Conservation (phyloP, 768 basidiomycete species). For the Amanita molliuscula region DNA sequence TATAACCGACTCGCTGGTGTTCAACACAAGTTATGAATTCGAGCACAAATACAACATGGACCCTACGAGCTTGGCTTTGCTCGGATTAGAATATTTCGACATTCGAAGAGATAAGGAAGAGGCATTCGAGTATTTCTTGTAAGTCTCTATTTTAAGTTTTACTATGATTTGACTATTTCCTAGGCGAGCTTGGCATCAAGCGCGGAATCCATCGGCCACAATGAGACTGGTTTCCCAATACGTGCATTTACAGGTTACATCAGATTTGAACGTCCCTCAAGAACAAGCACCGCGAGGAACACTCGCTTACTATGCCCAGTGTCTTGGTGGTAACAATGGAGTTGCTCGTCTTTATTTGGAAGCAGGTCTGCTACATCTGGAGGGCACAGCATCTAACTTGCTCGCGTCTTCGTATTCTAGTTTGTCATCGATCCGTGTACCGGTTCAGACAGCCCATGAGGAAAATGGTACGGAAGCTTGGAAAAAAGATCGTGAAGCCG, state of each 20-base stretch:
- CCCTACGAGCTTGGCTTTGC: slow-evolving; percentile 67
- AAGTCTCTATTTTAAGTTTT: slow-evolving; percentile 19
- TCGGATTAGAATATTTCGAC: slow-evolving; percentile 62
- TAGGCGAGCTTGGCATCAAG: slow-evolving; percentile 78
- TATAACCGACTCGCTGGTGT: slow-evolving; percentile 39
- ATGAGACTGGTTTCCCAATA: slow-evolving; percentile 73
- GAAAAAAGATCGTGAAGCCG: slow-evolving; percentile 64
- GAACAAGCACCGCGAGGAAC: slow-evolving; percentile 40
- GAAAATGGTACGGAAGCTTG: slow-evolving; percentile 61
- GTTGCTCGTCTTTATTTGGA: slow-evolving; percentile 71
- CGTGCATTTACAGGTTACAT: slow-evolving; percentile 44
- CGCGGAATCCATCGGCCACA: slow-evolving; percentile 63
- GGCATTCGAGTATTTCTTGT: slow-evolving; percentile 79
- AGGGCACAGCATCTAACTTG: slow-evolving; percentile 65
- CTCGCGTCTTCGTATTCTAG: slow-evolving; percentile 68
- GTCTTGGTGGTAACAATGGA: slow-evolving; percentile 55
- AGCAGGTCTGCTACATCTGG: slow-evolving; percentile 72
- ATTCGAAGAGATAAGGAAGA: slow-evolving; percentile 67
- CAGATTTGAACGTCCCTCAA: slow-evolving; percentile 22
- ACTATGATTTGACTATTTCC: not conserved
- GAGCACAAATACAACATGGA: slow-evolving; percentile 80
- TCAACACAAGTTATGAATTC: slow-evolving; percentile 36
- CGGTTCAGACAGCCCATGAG: slow-evolving; percentile 35
- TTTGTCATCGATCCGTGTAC: slow-evolving; percentile 67
- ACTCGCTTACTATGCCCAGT: slow-evolving; percentile 49